Base-by-base conservation (phyloP, 2,329 filamentous ascomycete species). In the Colletotrichum graminicola region DNA sequence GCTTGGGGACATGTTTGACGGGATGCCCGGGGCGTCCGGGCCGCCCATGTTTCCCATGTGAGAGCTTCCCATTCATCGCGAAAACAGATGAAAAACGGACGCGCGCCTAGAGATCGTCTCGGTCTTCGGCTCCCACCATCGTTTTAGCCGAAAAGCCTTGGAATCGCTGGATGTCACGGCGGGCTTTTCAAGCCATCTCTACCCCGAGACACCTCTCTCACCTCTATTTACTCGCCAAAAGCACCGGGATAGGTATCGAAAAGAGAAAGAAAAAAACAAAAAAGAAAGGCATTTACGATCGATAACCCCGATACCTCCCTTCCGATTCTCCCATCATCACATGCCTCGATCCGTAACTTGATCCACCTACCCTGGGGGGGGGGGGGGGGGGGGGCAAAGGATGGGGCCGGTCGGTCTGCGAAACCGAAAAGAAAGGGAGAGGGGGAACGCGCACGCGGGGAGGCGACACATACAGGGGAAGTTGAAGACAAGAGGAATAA, bases 1-100 rank as follows among this genome's bases (percentile, higher is more conserved):
- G 10, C 59, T 71, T 21, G 59, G 59, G 4, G 65, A 80, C 60
- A 77, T 80, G 67, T 80, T 83, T 29, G 79, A 80, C 57, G 78
- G 77, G 16, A 73, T 83, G 32, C 80, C 79, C 0, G 78, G 80
- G 36, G 45, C 52, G 7, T 66, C 73, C 75, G 18, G 73, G 67
- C 23, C 68, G 29, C 77, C 77, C 62, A 77, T 80, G 65, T 81
- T 83, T 73, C 34, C 34, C 34, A 36, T 36, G 34, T 36, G 26
- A 41, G 41, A 43, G 23, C 55, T 2, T 21, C 3, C 23, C 55
- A 10, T 26, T 29, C 5, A 14, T 29, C 18, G 10, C 12, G 10
- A 29, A 29, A 49, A 45, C 6, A n/a, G 29, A 45, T n/a, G 43
- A 45, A 11, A 45, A 18, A 45, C 5, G 23, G 23, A 26, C 47